Evolutionary conservation across 495 filamentous ascomycete species (phyloP).

Genomic region (Schizothecium vesticola): DNA sequence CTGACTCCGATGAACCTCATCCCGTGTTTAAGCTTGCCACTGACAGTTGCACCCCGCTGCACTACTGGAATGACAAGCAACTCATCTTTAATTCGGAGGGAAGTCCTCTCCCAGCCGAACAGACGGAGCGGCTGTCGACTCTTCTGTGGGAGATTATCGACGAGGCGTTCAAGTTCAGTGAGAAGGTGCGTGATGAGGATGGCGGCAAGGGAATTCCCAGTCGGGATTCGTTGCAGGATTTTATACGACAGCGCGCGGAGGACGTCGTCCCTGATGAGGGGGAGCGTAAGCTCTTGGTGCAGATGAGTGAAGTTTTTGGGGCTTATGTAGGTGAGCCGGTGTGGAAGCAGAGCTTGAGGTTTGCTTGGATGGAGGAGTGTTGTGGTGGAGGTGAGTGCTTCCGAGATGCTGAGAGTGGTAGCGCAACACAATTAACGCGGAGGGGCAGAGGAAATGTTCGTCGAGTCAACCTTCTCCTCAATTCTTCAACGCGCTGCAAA

Average conservation of each 20-base stretch:
- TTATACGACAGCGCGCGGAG: slow-evolving; percentile 26
- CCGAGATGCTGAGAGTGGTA: background rate
- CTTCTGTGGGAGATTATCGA: slow-evolving; percentile 63
- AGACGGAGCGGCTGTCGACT: slow-evolving; percentile 48
- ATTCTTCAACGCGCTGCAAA: slow-evolving; percentile 55
- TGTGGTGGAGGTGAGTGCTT: slow-evolving; percentile 59
- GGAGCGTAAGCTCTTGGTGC: slow-evolving; percentile 28
- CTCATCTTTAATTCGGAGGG: slow-evolving; percentile 53
- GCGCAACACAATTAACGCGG: background rate
- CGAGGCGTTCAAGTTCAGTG: slow-evolving; percentile 64
- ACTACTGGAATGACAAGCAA: slow-evolving; percentile 51
- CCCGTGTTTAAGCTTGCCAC: slow-evolving; percentile 54
- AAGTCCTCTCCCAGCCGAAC: slow-evolving; percentile 40
- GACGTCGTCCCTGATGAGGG: slow-evolving; percentile 16
- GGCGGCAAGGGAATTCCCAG: slow-evolving; percentile 47
- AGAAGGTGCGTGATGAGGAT: slow-evolving; percentile 34
- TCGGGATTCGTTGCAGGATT: slow-evolving; percentile 59
- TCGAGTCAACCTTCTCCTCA: slow-evolving; percentile 62
- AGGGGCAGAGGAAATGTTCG: slow-evolving; percentile 57
- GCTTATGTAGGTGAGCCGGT: slow-evolving; percentile 54
- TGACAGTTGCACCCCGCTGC: slow-evolving; percentile 39
- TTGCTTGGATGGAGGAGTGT: slow-evolving; percentile 70
- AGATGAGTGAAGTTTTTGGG: slow-evolving; percentile 63
- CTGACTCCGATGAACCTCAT: slow-evolving; percentile 59
- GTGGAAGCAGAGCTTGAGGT: slow-evolving; percentile 59